Conservation (phyloP, 192 early-diverging fungal species). For the Mortierella alpina region DNA sequence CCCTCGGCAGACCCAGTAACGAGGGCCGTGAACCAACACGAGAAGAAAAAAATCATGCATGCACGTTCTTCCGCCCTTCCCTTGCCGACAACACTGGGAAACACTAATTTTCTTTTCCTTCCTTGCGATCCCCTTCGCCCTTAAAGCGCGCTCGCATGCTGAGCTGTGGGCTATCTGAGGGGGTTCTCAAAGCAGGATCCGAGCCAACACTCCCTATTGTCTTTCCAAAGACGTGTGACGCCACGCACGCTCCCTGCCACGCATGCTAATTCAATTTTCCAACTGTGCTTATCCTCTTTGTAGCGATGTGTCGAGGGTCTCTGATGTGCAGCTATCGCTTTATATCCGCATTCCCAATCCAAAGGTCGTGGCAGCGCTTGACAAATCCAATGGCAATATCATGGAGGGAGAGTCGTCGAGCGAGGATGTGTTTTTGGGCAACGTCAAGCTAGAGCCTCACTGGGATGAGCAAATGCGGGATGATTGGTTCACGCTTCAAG, state of each 20-base stretch:
- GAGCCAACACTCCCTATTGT: no score
- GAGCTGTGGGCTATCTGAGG: no score
- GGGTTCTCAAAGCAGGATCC: no score
- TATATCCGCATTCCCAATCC: conserved; percentile 67
- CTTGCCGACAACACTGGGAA: neutral
- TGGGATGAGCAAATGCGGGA: conserved; percentile 68
- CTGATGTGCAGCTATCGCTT: conserved; percentile 70
- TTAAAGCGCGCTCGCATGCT: no score
- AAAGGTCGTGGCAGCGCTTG: conserved; percentile 47
- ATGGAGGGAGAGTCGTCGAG: conserved; percentile 42
- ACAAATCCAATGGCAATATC: conserved; percentile 54
- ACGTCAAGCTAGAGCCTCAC: conserved; percentile 66
- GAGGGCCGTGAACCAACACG: neutral
- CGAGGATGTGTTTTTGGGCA: conserved; percentile 67
- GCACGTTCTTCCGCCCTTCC: neutral
- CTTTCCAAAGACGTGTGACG: no score
- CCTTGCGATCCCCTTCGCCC: no score
- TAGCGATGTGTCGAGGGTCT: conserved; percentile 72
- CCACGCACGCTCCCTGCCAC: no score
- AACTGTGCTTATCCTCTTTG: neutral
- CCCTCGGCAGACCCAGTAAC: neutral
- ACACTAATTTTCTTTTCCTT: no score
- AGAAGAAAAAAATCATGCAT: conserved; percentile 11
- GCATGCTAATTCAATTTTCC: no score
- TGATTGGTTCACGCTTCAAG: conserved; percentile 72